Evolutionary conservation across 208 protist species (phyloP).

Genomic region (Tritrichomonas foetus): DNA sequence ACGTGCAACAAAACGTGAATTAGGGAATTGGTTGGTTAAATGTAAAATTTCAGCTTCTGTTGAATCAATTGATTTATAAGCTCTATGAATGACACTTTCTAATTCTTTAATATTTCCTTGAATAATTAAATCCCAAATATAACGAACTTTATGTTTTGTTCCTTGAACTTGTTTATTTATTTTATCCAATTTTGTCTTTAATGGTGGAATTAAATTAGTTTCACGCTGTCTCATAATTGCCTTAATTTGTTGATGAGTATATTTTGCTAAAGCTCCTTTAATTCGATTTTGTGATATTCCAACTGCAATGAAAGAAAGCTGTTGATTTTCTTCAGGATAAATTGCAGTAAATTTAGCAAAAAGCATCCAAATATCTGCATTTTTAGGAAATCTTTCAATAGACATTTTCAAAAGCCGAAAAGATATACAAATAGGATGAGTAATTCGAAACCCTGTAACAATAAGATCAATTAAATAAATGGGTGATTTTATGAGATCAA

Average conservation of each 20-base stretch:
- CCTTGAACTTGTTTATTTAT: not conserved
- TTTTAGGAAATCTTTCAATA: not conserved
- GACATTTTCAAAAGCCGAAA: too few species aligned
- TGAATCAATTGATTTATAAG: not conserved
- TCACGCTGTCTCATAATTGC: not conserved
- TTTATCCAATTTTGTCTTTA: not conserved
- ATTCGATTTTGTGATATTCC: not conserved
- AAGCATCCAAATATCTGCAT: not conserved
- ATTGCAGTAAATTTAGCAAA: not conserved
- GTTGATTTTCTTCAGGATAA: not conserved
- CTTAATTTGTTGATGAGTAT: not conserved
- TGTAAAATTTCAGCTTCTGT: not conserved
- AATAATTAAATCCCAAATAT: slow-evolving; percentile 16
- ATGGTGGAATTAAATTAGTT: not conserved
- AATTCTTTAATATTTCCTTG: not conserved
- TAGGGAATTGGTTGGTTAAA: not conserved
- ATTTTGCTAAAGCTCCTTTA: too few species aligned
- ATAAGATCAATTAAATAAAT: not conserved
- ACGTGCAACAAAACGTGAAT: not conserved
- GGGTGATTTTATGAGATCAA: too few species aligned
- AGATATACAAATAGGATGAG: not conserved
- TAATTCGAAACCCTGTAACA: not conserved
- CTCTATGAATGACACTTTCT: not conserved
- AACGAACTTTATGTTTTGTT: not conserved
- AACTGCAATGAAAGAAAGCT: not conserved